Base-by-base conservation (phyloP, 2,329 filamentous ascomycete species). In the Talaromyces sp. region DNA sequence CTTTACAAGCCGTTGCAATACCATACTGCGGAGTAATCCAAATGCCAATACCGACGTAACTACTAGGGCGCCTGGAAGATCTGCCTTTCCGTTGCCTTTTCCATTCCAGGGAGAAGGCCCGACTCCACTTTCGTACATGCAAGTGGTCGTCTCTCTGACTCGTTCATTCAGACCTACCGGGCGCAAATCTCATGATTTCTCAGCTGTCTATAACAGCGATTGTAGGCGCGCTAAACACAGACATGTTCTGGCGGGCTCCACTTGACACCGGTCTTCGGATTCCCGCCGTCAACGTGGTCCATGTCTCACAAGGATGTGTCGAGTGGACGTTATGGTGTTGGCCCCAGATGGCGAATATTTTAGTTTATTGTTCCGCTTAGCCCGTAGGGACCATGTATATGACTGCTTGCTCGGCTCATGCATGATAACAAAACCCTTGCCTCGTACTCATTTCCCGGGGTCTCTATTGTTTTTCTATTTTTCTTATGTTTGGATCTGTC, bases 341-440 rank as follows among this genome's bases (percentile, higher is more conserved):
- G n/a, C 36, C 35, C 36, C n/a, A 4, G 40, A 47, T 48, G 58
- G 55, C 47, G 44, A 60, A 54, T 24, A 46, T 39, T 49, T 42
- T n/a, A 11, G 3, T 36, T 33, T 46, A 35, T 22, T 42, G 14
- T 4, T 29, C 41, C 19, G 24, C 45, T 41, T 49, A 14, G 16
- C 36, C 32, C 41, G 17, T 27, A 20, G n/a, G 27, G 32, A 49
- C 43, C 42, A n/a, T n/a, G n/a, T 51, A 53, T 57, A 57, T 37
- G 36, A 40, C 56, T 27, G 16, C 13, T 29, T 32, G 24, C 19
- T 44, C 20, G 46, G 36, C n/a, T 49, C 49, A 52, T 58, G 58
- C 52, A 56, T 37, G 41, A 47, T 24, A 42, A 10, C 11, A 58
- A 52, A 53, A 55, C 58, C 58, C 58, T 61, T 61, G 49, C 58